Evolutionary conservation across 176 grass and related monocot species (phyloP), one percentile per base, ranked within the genome.

Genomic region (Pontederia crassipes): DNA sequence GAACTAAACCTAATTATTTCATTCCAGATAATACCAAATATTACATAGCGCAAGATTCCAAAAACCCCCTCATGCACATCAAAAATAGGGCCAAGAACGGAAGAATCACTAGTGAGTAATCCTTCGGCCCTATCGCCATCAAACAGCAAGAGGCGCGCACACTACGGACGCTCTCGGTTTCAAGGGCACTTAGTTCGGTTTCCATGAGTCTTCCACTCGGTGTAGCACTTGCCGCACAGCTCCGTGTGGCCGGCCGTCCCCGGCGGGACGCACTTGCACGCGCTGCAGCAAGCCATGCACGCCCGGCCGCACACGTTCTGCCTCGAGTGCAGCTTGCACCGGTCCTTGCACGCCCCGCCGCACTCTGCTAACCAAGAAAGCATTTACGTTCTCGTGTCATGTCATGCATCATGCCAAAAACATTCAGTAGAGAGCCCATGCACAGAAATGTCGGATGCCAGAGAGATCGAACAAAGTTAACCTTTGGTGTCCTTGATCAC

Each of bases 171-270:
- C 32, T 40, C 32, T 40, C 32, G 32, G 2, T 40, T 40, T 90
- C 73, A 96, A 14, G 86, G 92, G 83, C 92, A 96, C 78, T 96
- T 96, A 80, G 86, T 88, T 45, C 2, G 66, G 81, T 96, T 96
- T 68, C 83, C 83, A 75, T 96, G 92, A 60, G 86, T 90, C 78
- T 54, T 83, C 92, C 92, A 96, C 35, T 85, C 73, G 0, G 92
- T 76, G 78, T 96, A 96, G 78, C 92, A 96, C 57, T n/a, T 82
- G 75, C 92, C 86, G 78, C 92, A 96, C 12, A 84, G 77, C 81
- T 90, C 83, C 70, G 47, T 69, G 83, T 96, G 87, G 17, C 92
- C 92, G 11, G 58, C 48, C 2, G 86, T 90, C 77, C 92, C 92
- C 65, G 86, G 86, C 59, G 92, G 92, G 64, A 96, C 92, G 81